A percentile compares a stretch with the other conserved stretches of the same genome.
Evolutionary conservation across 2,329 filamentous ascomycete genomes (phyloP).

Genomic region (Fusarium secorum): DNA sequence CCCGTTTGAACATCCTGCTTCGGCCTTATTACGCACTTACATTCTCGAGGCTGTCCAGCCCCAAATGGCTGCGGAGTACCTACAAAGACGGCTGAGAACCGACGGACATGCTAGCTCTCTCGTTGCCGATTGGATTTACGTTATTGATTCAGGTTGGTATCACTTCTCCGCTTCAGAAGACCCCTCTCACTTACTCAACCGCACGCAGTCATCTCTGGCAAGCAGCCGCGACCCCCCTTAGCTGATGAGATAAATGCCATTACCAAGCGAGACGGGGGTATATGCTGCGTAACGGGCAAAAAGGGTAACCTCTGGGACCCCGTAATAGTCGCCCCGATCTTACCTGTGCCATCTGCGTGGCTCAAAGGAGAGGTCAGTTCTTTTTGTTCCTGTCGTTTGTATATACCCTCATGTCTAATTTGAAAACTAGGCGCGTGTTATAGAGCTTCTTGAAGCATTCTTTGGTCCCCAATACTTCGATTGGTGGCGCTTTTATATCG

Average conservation of each 20-base stretch:
- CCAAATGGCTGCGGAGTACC: background rate
- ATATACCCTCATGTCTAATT: rapidly evolving
- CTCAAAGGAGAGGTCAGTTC: background rate
- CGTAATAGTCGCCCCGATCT: background rate
- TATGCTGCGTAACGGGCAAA: background rate
- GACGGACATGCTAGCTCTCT: background rate
- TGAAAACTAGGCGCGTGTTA: rapidly evolving
- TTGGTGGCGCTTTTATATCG: background rate
- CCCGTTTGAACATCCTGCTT: background rate
- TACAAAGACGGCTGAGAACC: rapidly evolving
- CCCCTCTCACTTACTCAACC: rapidly evolving
- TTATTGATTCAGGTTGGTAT: background rate
- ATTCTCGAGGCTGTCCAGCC: rapidly evolving
- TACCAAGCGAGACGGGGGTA: background rate
- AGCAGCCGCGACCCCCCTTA: rapidly evolving
- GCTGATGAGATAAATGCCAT: background rate
- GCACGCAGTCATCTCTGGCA: background rate
- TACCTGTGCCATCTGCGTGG: background rate
- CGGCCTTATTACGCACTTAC: rapidly evolving
- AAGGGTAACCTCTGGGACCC: background rate
- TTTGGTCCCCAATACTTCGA: background rate
- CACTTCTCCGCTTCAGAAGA: rapidly evolving
- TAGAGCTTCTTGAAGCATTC: background rate
- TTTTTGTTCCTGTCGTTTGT: background rate
- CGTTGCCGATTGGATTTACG: background rate